Conservation (phyloP, 2,329 filamentous ascomycete genomes). For the Helminthosporium solani region DNA sequence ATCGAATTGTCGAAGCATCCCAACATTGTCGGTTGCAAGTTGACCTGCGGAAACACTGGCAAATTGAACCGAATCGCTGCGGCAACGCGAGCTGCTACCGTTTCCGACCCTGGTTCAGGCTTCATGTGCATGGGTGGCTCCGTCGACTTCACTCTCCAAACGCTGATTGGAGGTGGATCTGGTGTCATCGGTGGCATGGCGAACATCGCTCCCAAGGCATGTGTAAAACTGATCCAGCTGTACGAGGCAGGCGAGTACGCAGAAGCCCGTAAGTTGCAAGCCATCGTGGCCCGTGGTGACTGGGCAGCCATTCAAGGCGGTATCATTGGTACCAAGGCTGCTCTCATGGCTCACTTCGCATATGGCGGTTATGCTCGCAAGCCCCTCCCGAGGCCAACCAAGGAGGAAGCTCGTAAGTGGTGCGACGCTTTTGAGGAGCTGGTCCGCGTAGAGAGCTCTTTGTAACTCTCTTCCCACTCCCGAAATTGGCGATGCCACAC, state of each 20-base stretch:
- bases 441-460: constrained; percentile 44
- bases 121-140: constrained; percentile 73
- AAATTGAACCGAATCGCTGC: constrained; percentile 64
- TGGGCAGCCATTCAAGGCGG: constrained; percentile 70
- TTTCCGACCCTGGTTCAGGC: constrained; percentile 45
- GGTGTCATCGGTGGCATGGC: constrained; percentile 71
- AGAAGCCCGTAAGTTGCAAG: constrained; percentile 65
- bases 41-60: constrained; percentile 70
- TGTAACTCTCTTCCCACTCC: constrained; percentile 17
- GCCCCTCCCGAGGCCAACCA: constrained; percentile 55
- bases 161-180: constrained; percentile 67
- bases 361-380: constrained; percentile 65
- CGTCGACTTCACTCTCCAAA: constrained; percentile 73
- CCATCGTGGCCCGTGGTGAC: constrained; percentile 65
- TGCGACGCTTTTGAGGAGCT: constrained; percentile 49
- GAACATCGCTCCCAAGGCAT: constrained; percentile 68
- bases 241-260: constrained; percentile 60
- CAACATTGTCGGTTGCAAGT: constrained; percentile 68
- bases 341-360: constrained; percentile 60
- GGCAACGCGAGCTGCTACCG: constrained; percentile 47
- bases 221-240: constrained; percentile 61
- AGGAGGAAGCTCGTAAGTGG: constrained; percentile 44
- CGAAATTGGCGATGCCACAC: not conserved
- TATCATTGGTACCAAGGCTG: constrained; percentile 68
- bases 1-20: constrained; percentile 60